These are phyloP conservation scores for Sporothrix dimorphospora DNA, from an alignment of 2,329 filamentous ascomycete species.

Conservation along the genomic window DNA sequence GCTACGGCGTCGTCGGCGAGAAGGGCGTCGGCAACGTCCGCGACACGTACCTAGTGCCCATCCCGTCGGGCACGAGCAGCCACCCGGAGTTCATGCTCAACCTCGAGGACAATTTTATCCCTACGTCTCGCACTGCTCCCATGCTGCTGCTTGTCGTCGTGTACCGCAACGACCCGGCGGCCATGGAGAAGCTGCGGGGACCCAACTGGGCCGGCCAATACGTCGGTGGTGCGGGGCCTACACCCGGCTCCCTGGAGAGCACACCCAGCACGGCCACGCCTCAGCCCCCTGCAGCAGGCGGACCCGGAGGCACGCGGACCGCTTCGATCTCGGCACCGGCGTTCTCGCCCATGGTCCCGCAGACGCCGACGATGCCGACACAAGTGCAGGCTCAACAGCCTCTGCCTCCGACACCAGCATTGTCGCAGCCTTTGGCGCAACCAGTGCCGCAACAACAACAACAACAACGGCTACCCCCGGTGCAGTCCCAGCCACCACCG, in stretches of 20 bases:
- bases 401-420: slow-evolving; percentile 27
- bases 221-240: neutral
- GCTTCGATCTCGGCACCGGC: slow-evolving; percentile 54
- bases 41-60: slow-evolving; percentile 88
- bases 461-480: slow-evolving; percentile 30
- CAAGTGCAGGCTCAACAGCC: slow-evolving; percentile 34
- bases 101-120: slow-evolving; percentile 81
- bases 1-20: slow-evolving; percentile 86
- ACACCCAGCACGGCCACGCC: slow-evolving; percentile 19
- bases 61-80: slow-evolving; percentile 69
- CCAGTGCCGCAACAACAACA: neutral
- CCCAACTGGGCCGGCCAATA: slow-evolving; percentile 40
- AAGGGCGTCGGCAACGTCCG: slow-evolving; percentile 75
- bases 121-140: slow-evolving; percentile 70
- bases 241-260: slow-evolving; percentile 11
- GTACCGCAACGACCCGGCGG: slow-evolving; percentile 64
- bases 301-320: slow-evolving; percentile 40
- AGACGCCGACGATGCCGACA: slow-evolving; percentile 39
- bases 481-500: neutral
- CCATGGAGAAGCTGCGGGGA: slow-evolving; percentile 44
- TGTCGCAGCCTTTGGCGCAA: neutral
- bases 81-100: slow-evolving; percentile 88
- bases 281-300: slow-evolving; percentile 30
- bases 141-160: slow-evolving; percentile 85
- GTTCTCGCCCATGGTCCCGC: slow-evolving; percentile 58